Evolutionary conservation across 345 rosid species (phyloP), one percentile per base, ranked within the genome.

Genomic region (Eucalyptus tenuipes): DNA sequence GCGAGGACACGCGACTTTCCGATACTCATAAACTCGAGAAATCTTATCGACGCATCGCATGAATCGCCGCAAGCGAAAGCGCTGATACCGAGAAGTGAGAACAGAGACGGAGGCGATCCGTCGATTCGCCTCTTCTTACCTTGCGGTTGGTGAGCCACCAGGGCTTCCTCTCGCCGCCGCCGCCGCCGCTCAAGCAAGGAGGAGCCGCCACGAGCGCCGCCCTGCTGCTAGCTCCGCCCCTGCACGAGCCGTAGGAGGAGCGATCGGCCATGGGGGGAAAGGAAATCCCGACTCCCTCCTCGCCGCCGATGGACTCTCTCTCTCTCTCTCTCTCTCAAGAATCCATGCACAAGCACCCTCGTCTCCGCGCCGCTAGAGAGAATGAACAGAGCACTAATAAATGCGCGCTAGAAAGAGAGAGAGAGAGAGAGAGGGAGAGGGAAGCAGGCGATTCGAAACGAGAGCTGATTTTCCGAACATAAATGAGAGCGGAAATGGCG

Each of bases 131-230:
- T 12, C 31, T 59, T 27, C 22, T 75, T 75, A 95, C 99, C 98
- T 94, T 97, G 87, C 96, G 90, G 91, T 95, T 95, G 91, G 92
- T 96, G 88, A 96, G 96, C 99, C 99, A 97, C 98, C 99, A 96
- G 91, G 90, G 97, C 88, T 92, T 96, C 91, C 92, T 94, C 71
- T 94, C 44, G 66, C 55, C 90, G 53, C 68, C 94, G 59, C 27
- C 57, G 86, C 87, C 52, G n/a, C 86, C 90, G 87, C 88, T 88
- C 42, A 90, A 87, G 90, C 82, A 89, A 24, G 89, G 95, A 87
- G 95, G 88, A 87, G 91, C 68, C 16, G 95, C 91, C 97, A 94
- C 93, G 89, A 88, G 85, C 37, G 66, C 53, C 53, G 53, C 80
- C 6, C 81, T 52, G 42, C 71, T 40, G 20, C 71, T 50, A 11